phyloP scores from a whole-genome alignment of 2,329 filamentous ascomycete genomes.

The Colletotrichum sp. region DNA sequence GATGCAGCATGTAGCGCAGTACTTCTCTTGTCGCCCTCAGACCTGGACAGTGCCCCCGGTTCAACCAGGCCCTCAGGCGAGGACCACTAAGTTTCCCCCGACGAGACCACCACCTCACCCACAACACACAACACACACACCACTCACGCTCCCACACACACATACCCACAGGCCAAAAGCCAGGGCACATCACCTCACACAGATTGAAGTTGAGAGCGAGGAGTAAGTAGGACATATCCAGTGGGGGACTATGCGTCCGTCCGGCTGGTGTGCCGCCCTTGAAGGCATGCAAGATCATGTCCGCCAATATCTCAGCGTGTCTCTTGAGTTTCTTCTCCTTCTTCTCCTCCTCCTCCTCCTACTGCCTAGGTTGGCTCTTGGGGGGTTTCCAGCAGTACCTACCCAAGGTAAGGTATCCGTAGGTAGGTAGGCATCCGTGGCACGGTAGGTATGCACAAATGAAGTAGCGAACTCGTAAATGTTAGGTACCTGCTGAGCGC shows the following conservation, averaged over 20 bases:
- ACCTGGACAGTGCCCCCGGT: background rate
- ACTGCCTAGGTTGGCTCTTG: background rate
- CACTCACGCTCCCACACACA: background rate
- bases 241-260: conserved; percentile 35
- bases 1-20: background rate
- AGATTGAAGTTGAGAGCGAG: background rate
- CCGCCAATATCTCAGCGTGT: background rate
- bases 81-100: conserved; percentile 5
- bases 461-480: background rate
- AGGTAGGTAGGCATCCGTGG: no score
- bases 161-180: conserved; percentile 2
- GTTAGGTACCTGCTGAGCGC: background rate
- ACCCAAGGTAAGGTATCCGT: background rate
- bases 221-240: background rate
- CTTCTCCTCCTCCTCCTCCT: background rate
- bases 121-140: background rate
- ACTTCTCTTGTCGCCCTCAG: background rate
- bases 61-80: background rate
- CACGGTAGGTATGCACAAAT: background rate
- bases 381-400: background rate
- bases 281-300: background rate
- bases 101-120: conserved; percentile 3
- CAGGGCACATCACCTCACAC: conserved; percentile 16
- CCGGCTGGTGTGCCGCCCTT: background rate
- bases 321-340: background rate